phyloP scores from a whole-genome alignment of 495 filamentous ascomycete species.

The Lophiotrema nucula region DNA sequence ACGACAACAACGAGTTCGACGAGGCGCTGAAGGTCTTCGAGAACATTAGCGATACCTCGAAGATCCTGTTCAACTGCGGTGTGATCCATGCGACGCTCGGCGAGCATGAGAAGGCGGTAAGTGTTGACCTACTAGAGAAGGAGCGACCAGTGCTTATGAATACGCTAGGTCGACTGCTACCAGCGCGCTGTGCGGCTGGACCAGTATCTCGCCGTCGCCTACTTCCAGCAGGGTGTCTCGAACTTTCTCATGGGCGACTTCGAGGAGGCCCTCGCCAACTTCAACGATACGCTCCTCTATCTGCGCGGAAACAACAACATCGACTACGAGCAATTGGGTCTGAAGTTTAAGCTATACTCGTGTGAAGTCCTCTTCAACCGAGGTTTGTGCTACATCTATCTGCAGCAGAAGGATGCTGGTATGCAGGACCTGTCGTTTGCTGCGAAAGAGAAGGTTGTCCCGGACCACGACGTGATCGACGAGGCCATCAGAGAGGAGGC shows the following conservation, averaged over 20 bases:
- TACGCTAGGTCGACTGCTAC: constrained; percentile 81
- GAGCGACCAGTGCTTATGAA: constrained; percentile 13
- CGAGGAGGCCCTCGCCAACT: constrained; percentile 95
- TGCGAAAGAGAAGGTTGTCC: constrained; percentile 91
- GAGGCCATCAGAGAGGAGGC: constrained; percentile 92
- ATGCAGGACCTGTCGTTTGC: constrained; percentile 90
- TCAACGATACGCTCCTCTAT: constrained; percentile 96
- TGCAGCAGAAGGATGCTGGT: constrained; percentile 83
- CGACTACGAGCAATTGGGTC: constrained; percentile 94
- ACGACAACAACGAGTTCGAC: constrained; percentile 96
- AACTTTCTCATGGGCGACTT: constrained; percentile 98
- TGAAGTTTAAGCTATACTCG: constrained; percentile 94
- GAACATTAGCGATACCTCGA: constrained; percentile 89
- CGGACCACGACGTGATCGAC: constrained; percentile 96
- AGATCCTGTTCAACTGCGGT: constrained; percentile 98
- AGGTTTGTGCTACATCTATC: constrained; percentile 95
- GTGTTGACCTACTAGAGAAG: constrained; percentile 37
- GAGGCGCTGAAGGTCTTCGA: constrained; percentile 78
- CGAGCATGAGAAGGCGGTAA: constrained; percentile 90
- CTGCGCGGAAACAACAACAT: constrained; percentile 95
- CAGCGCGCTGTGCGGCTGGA: constrained; percentile 86
- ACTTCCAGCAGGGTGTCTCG: constrained; percentile 97
- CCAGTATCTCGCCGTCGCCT: constrained; percentile 93
- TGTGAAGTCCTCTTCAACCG: constrained; percentile 99
- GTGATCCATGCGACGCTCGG: constrained; percentile 98